phyloP scores from a whole-genome alignment of 1,284 basidiomycete genomes.

The Kwoniella shivajii region DNA sequence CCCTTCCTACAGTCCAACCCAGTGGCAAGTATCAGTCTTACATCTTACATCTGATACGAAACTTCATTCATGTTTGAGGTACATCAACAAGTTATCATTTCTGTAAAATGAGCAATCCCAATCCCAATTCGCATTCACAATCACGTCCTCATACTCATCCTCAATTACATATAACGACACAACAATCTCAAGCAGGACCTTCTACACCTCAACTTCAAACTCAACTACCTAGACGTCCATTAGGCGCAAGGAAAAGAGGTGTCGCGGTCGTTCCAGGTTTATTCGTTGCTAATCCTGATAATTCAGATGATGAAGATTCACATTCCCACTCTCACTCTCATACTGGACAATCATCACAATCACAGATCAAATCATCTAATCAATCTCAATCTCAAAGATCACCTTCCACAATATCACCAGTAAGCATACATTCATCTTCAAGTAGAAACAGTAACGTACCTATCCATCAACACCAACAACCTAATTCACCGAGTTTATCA shows the following conservation, averaged over 20 bases:
- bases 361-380: neutral
- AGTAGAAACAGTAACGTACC: slow-evolving; percentile 8
- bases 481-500: slow-evolving; percentile 5
- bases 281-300: slow-evolving; percentile 49
- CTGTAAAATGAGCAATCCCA: too few species aligned
- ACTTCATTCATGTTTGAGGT: too few species aligned
- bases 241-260: slow-evolving; percentile 37
- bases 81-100: too few species aligned
- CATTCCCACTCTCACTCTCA: slow-evolving; percentile 7
- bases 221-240: slow-evolving; percentile 25
- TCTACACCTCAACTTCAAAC: slow-evolving; percentile 20
- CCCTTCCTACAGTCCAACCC: too few species aligned
- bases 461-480: neutral
- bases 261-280: slow-evolving; percentile 29
- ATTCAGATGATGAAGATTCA: slow-evolving; percentile 43
- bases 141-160: neutral
- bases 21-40: too few species aligned
- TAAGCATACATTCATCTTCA: slow-evolving; percentile 13
- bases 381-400: slow-evolving; percentile 1
- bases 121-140: neutral
- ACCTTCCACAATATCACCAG: slow-evolving; percentile 15
- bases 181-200: slow-evolving; percentile 22
- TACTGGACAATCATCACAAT: slow-evolving; percentile 13
- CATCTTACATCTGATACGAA: too few species aligned
- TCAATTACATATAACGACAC: slow-evolving; percentile 9